Conservation (phyloP, 371 early-diverging fungal species). For the Dinochytrium kinnereticum region DNA sequence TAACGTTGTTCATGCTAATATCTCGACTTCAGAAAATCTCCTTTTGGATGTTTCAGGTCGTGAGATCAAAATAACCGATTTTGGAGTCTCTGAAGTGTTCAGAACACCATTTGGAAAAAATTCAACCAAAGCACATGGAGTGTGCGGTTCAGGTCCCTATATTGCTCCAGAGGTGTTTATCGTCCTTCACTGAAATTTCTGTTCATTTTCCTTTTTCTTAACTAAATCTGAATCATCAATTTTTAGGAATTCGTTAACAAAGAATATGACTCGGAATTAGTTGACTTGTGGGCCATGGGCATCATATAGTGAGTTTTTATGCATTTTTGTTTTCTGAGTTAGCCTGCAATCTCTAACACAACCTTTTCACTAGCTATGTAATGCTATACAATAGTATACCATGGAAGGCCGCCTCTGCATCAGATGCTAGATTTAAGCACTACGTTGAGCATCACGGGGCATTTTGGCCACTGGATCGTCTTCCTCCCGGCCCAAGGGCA, state of each 20-base stretch:
- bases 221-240: neutral
- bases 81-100: constrained; percentile 95
- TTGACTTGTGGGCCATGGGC: constrained; percentile 56
- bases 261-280: constrained; percentile 53
- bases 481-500: constrained; percentile 40
- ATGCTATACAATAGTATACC: constrained; percentile 55
- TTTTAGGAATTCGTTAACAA: constrained; percentile 33
- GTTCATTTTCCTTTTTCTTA: neutral
- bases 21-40: constrained; percentile 73
- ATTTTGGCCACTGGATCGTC: constrained; percentile 51
- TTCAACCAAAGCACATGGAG: constrained; percentile 44
- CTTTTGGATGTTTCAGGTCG: constrained; percentile 77
- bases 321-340: neutral
- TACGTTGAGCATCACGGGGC: constrained; percentile 42
- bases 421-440: constrained; percentile 51
- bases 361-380: constrained; percentile 42
- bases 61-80: constrained; percentile 76
- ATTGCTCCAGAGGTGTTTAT: constrained; percentile 56
- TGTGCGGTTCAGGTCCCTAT: constrained; percentile 56
- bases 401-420: constrained; percentile 47
- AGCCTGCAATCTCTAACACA: neutral
- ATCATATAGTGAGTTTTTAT: constrained; percentile 47
- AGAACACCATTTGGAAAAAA: constrained; percentile 57
- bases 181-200: neutral
- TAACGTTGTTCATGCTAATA: neutral